phyloP scores from a whole-genome alignment of 192 early-diverging fungal species.

The Diversispora eburnea region DNA sequence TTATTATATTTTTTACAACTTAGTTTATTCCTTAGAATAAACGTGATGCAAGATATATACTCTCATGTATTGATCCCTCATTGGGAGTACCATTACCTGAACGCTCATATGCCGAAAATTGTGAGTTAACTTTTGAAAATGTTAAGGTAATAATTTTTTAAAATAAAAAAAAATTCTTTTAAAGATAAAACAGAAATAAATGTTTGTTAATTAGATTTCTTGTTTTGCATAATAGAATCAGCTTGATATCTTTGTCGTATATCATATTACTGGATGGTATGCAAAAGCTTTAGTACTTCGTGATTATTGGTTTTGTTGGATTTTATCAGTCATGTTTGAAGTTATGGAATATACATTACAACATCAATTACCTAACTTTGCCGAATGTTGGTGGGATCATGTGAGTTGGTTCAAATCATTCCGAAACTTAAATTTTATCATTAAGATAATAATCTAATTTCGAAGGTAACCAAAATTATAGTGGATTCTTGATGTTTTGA shows the following conservation, averaged over 20 bases:
- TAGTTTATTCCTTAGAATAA: conserved; percentile 63
- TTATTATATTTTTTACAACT: too few species aligned
- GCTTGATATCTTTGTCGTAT: conserved; percentile 91
- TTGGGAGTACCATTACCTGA: conserved; percentile 85
- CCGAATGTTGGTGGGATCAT: conserved; percentile 99
- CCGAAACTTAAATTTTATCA: too few species aligned
- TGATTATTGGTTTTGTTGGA: conserved; percentile 96
- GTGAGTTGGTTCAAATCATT: conserved; percentile 41
- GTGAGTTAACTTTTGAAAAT: conserved; percentile 73
- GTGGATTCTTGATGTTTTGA: conserved; percentile 91
- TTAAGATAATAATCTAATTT: background rate
- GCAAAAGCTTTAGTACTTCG: conserved; percentile 89
- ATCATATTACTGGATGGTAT: conserved; percentile 93
- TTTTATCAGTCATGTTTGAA: conserved; percentile 91
- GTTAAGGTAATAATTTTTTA: conserved; percentile 52
- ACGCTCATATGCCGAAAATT: conserved; percentile 86
- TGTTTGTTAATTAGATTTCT: background rate
- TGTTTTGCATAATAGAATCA: conserved; percentile 52
- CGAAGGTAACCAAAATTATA: conserved; percentile 27
- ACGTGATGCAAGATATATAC: conserved; percentile 72
- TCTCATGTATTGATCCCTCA: conserved; percentile 74
- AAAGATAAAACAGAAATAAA: background rate
- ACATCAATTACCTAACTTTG: conserved; percentile 96
- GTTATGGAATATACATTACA: conserved; percentile 91
- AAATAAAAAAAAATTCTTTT: too few species aligned